Evolutionary conservation across 768 basidiomycete species (phyloP).

Genomic region (Tylopilus balloui): DNA sequence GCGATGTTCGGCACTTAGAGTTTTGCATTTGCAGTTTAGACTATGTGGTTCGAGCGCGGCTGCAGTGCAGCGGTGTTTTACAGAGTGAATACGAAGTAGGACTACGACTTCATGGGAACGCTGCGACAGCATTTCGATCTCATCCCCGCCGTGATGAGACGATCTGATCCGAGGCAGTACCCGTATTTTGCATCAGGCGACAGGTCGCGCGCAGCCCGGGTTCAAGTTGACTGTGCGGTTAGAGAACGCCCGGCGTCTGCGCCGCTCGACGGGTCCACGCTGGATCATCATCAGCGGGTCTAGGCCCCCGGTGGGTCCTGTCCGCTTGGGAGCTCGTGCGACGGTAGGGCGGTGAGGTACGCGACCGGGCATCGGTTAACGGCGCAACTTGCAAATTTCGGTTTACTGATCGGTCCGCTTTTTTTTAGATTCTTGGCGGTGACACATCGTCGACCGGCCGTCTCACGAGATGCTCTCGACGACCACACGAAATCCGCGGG

Average conservation of each 20-base stretch:
- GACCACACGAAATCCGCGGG: background rate
- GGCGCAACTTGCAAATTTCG: no score
- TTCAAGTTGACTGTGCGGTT: no score
- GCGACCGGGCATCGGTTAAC: background rate
- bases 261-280: no score
- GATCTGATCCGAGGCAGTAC: no score
- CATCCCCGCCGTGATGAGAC: no score
- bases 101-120: background rate
- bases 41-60: no score
- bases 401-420: no score
- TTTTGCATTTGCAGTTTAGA: background rate
- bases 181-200: no score
- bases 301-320: background rate
- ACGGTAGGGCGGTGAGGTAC: background rate
- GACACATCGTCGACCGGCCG: background rate
- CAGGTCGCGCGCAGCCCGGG: background rate
- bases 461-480: background rate
- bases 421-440: no score
- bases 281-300: background rate
- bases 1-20: background rate
- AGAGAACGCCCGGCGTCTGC: no score
- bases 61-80: no score
- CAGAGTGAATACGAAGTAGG: background rate
- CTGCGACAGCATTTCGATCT: background rate
- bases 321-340: slow-evolving; percentile 1